Percentiles rank a stretch among this genome's conserved stretches.
phyloP scores from a whole-genome alignment of 2,329 filamentous ascomycete genomes.

The Beauveria bassiana region DNA sequence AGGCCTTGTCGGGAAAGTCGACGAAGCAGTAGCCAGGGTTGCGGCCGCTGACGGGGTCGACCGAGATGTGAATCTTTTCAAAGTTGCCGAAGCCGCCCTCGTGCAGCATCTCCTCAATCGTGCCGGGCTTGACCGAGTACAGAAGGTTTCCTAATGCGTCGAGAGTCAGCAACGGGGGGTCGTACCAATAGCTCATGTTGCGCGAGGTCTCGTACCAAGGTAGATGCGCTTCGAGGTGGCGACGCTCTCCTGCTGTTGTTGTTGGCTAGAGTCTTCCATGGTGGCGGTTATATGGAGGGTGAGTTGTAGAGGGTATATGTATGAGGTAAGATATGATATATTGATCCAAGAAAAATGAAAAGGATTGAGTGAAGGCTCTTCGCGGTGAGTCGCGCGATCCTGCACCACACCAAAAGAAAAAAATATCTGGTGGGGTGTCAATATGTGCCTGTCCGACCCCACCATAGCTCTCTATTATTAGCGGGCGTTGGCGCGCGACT shows the following conservation, averaged over 20 bases:
- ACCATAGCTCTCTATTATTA: slow-evolving; percentile 8
- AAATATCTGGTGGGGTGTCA: slow-evolving; percentile 11
- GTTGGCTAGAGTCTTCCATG: slow-evolving; percentile 2
- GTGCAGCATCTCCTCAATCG: slow-evolving; percentile 53
- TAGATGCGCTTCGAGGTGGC: slow-evolving; percentile 44
- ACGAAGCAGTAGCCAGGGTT: slow-evolving; percentile 72
- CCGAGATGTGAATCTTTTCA: slow-evolving; percentile 66
- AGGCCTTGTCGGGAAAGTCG: slow-evolving; percentile 50
- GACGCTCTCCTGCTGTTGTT: slow-evolving; percentile 16
- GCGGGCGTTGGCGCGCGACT: neutral
- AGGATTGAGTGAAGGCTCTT: neutral
- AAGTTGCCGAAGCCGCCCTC: slow-evolving; percentile 33
- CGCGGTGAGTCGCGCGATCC: slow-evolving; percentile 6
- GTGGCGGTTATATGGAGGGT: neutral
- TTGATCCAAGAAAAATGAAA: neutral
- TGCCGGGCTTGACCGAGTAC: slow-evolving; percentile 43
- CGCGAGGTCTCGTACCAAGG: slow-evolving; percentile 32
- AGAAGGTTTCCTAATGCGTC: slow-evolving; percentile 40
- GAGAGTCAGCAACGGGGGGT: neutral
- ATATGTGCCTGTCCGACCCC: slow-evolving; percentile 9
- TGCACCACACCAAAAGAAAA: slow-evolving; percentile 7
- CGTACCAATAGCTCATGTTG: neutral
- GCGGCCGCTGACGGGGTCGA: slow-evolving; percentile 55
- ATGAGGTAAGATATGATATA: neutral
- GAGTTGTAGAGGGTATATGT: neutral